phyloP scores from a whole-genome alignment of 148 eudicot genomes.

The Euryodendron excelsum region DNA sequence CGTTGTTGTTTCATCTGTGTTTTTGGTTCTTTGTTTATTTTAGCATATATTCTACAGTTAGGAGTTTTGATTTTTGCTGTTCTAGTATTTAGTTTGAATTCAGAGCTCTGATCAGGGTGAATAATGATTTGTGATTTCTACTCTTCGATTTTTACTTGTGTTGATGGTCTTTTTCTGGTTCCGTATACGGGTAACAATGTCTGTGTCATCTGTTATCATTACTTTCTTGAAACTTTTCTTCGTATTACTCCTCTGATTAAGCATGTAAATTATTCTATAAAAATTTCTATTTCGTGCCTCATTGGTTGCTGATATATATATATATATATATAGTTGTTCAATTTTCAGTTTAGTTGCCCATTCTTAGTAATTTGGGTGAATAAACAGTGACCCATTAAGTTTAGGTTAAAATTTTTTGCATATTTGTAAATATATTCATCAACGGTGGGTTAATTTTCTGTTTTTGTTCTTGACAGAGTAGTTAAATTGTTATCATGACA shows the following conservation, averaged over 20 bases:
- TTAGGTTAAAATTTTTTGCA: no score
- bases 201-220: not conserved
- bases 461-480: constrained; percentile 19
- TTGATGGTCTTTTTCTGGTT: no score
- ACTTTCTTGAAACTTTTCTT: not conserved
- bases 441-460: no score
- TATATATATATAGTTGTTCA: constrained; percentile 8
- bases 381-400: constrained; percentile 27
- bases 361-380: constrained; percentile 15
- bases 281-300: not conserved
- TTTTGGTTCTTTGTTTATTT: constrained; percentile 1
- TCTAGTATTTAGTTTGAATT: constrained; percentile 6
- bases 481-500: constrained; percentile 56
- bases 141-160: constrained; percentile 15
- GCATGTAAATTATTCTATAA: not conserved
- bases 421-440: not conserved
- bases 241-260: not conserved
- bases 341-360: constrained; percentile 12
- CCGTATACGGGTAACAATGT: no score
- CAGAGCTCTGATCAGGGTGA: not conserved
- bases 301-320: not conserved
- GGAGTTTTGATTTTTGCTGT: constrained; percentile 23
- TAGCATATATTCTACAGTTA: constrained; percentile 12
- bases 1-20: constrained; percentile 9
- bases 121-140: not conserved